A percentile compares a stretch with the other conserved stretches of the same genome.
Evolutionary conservation across 2,329 filamentous ascomycete species (phyloP).

Genomic region (Epichloe glyceriae): DNA sequence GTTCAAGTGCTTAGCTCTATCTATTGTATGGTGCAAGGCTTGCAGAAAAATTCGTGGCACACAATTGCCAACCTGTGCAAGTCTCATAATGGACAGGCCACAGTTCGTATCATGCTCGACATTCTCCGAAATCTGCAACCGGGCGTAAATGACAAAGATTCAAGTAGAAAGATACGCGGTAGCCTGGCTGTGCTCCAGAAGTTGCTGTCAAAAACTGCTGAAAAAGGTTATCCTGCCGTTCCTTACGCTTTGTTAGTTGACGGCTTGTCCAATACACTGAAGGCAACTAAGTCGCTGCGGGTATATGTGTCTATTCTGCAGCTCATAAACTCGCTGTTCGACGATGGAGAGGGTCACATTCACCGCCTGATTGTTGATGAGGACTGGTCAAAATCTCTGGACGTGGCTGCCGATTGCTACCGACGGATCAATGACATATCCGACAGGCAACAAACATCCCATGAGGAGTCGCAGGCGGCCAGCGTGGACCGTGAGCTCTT

Average conservation of each 20-base stretch:
- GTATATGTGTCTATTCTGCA: slow-evolving; percentile 35
- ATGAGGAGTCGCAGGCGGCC: slow-evolving; percentile 22
- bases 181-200: slow-evolving; percentile 51
- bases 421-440: slow-evolving; percentile 16
- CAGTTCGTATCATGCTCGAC: slow-evolving; percentile 51
- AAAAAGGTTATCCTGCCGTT: slow-evolving; percentile 46
- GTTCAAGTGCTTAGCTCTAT: slow-evolving; percentile 61
- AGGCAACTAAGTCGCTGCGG: slow-evolving; percentile 29
- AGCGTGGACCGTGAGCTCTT: slow-evolving; percentile 30
- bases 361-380: slow-evolving; percentile 48
- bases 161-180: slow-evolving; percentile 45
- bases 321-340: slow-evolving; percentile 43
- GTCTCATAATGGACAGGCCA: slow-evolving; percentile 60
- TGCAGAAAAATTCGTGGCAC: slow-evolving; percentile 55
- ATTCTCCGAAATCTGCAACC: slow-evolving; percentile 38
- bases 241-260: slow-evolving; percentile 46
- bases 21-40: slow-evolving; percentile 48
- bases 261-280: slow-evolving; percentile 39
- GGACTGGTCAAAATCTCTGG: slow-evolving; percentile 50
- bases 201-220: slow-evolving; percentile 44
- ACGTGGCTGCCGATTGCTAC: slow-evolving; percentile 44
- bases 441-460: slow-evolving; percentile 12
- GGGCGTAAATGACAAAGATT: slow-evolving; percentile 35
- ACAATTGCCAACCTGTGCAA: slow-evolving; percentile 57
- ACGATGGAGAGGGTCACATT: slow-evolving; percentile 36